These are phyloP conservation scores for Teratosphaeria zuluensis DNA, from an alignment of 2,329 filamentous ascomycete species.

Conservation along the genomic window DNA sequence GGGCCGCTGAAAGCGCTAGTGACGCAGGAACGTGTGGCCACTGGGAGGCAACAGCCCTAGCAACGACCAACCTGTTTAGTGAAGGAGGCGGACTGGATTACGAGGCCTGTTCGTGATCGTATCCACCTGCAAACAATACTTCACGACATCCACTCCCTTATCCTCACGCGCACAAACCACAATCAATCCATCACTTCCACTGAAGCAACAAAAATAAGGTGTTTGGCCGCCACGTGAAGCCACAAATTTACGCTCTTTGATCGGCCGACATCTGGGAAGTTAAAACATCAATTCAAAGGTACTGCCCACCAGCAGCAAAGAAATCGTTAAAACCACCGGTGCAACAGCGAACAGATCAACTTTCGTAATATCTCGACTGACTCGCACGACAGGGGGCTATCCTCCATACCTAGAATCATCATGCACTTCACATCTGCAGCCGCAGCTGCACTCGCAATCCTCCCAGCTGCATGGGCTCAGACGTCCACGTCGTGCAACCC, in stretches of 20 bases:
- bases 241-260: not conserved
- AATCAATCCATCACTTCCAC: not conserved
- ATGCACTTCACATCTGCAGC: slow-evolving; percentile 27
- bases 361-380: not conserved
- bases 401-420: slow-evolving; percentile 1
- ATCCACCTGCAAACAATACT: not conserved
- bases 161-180: not conserved
- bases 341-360: not conserved
- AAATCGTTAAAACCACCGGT: not conserved
- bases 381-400: not conserved
- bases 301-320: not conserved
- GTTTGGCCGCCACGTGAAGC: not conserved
- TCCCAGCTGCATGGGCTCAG: slow-evolving; percentile 53
- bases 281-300: not conserved
- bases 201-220: not conserved
- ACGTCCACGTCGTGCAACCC: slow-evolving; percentile 73
- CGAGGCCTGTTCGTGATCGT: not conserved
- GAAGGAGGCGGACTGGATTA: not conserved
- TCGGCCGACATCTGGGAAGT: not conserved
- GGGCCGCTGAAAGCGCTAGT: not conserved
- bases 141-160: not conserved
- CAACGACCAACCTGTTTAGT: not conserved
- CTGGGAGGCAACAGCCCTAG: not conserved
- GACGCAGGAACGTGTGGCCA: not conserved
- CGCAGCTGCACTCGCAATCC: slow-evolving; percentile 24